phyloP scores from a whole-genome alignment of 2,329 filamentous ascomycete species.

The Fonsecaea erecta region DNA sequence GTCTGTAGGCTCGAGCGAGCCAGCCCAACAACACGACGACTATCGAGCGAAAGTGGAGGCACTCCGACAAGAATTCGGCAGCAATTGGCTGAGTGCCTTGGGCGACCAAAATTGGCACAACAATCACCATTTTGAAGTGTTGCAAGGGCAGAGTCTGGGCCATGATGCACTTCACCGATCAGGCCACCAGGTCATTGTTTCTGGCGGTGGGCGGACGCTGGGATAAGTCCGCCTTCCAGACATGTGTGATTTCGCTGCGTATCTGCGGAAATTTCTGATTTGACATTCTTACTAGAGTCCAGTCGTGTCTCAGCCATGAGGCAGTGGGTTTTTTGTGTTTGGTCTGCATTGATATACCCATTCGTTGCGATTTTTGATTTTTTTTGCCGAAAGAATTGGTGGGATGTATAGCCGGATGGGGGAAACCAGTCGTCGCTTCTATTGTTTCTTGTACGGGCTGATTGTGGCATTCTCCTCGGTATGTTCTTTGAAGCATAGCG shows the following conservation, averaged over 20 bases:
- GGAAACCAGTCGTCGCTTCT: conserved; percentile 12
- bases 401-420: conserved; percentile 2
- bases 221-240: conserved; percentile 34
- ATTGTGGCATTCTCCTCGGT: conserved; percentile 3
- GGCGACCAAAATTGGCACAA: conserved; percentile 71
- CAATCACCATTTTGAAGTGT: conserved; percentile 33
- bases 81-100: conserved; percentile 82
- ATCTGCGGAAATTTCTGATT: conserved; percentile 6
- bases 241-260: conserved; percentile 1
- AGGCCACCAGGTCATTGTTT: conserved; percentile 48
- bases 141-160: conserved; percentile 34
- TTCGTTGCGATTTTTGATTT: conserved; percentile 30
- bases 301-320: conserved; percentile 13
- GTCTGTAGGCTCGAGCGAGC: conserved; percentile 20
- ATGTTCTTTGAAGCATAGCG: conserved; percentile 33
- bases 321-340: conserved; percentile 19
- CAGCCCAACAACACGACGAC: conserved; percentile 57
- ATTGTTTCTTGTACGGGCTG: conserved; percentile 8
- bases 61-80: conserved; percentile 81
- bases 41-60: conserved; percentile 89
- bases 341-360: conserved; percentile 31
- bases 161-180: conserved; percentile 39
- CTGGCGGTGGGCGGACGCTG: conserved; percentile 46
- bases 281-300: conserved; percentile 21
- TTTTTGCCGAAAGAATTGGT: conserved; percentile 18